Evolutionary conservation across 2,329 filamentous ascomycete species (phyloP), one percentile per base, ranked within the genome.

Genomic region (Cladorrhinum sp.): DNA sequence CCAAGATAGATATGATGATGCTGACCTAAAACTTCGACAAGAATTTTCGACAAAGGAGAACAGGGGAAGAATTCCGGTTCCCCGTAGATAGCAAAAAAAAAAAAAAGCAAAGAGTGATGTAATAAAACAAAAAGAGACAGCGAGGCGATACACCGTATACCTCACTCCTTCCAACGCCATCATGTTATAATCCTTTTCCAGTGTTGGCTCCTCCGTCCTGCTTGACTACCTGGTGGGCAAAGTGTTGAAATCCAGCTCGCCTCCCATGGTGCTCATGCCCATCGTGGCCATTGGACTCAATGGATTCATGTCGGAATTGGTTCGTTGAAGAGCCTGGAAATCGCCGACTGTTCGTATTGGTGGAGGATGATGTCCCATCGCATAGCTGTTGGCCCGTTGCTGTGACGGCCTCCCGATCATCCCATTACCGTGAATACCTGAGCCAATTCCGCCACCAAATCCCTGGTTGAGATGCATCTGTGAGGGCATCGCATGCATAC

Each of bases 251-350:
- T 79, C 76, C 63, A 79, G 68, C 7, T 78, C 76, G 1, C 71
- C 61, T 4, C 72, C 73, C 60, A 78, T 70, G 14, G 71, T 69
- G 49, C 70, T 73, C 57, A 79, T 71, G 5, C 71, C 71, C 9
- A 78, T 61, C 1, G 72, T 59, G 42, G 67, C 70, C 65, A 77
- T 72, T 1, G 72, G 54, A 49, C 54, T 57, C 39, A 57, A 48
- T 20, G 54, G 54, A 12, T 70, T 72, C 23, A 73, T 73, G 48
- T 80, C 79, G 0, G 77, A 73, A 57, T 75, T 77, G 10, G 75
- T 74, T 42, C 80, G 73, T 60, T 82, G 80, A 2, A 83, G 66
- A 1, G 77, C 75, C 24, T 83, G 80, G 55, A 82, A 84, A 55
- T 82, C 80, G 2, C 75, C 77, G 0, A 81, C 76, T 1, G 79